Conservation (phyloP, 179 eudicot genomes). For the Pouteria campechiana region DNA sequence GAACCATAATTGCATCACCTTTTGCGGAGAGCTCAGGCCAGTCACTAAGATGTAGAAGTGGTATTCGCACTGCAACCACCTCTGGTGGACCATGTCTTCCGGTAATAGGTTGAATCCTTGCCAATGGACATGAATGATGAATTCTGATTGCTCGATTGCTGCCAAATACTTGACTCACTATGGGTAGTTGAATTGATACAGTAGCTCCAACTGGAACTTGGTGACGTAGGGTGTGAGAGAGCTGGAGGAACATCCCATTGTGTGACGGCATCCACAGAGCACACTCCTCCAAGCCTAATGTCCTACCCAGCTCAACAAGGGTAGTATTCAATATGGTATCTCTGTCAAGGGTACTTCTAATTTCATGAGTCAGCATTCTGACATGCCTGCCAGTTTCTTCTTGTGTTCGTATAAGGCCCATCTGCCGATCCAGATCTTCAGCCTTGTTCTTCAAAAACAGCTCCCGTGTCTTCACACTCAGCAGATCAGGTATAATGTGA, state of each 20-base stretch:
- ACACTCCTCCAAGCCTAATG: slow-evolving; percentile 53
- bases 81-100: slow-evolving; percentile 46
- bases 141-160: slow-evolving; percentile 36
- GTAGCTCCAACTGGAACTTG: slow-evolving; percentile 33
- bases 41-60: slow-evolving; percentile 49
- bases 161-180: slow-evolving; percentile 29
- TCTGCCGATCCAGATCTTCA: slow-evolving; percentile 40
- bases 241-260: slow-evolving; percentile 24
- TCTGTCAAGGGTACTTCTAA: slow-evolving; percentile 50
- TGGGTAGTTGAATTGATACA: slow-evolving; percentile 35
- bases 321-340: slow-evolving; percentile 39
- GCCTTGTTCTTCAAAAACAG: slow-evolving; percentile 32
- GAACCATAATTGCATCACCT: slow-evolving; percentile 59
- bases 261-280: slow-evolving; percentile 61
- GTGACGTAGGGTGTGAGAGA: slow-evolving; percentile 34
- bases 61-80: slow-evolving; percentile 60
- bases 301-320: slow-evolving; percentile 45
- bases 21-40: slow-evolving; percentile 29
- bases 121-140: slow-evolving; percentile 44
- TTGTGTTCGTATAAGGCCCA: slow-evolving; percentile 29
- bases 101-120: slow-evolving; percentile 25
- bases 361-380: slow-evolving; percentile 39
- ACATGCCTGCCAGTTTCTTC: slow-evolving; percentile 53
- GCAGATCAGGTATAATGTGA: slow-evolving; percentile 38
- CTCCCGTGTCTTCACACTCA: slow-evolving; percentile 32